Evolutionary conservation across 768 basidiomycete genomes (phyloP), one percentile per base, ranked within the genome.

Genomic region (Royoungia palumana): DNA sequence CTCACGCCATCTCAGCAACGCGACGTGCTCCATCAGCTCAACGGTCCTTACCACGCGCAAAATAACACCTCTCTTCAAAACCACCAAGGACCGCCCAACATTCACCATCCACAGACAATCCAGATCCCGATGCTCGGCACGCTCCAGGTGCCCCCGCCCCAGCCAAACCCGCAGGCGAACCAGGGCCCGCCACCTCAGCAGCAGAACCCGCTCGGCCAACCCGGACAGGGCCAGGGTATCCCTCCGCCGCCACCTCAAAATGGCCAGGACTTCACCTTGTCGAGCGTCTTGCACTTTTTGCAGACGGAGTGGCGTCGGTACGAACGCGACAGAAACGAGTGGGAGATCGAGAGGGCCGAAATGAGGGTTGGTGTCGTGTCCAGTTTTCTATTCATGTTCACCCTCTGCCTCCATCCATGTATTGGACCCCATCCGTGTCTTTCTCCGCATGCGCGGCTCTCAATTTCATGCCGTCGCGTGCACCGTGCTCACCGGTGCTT

Each of bases 271-370:
- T 90, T 88, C 68, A 96, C 87, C 40, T 83, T 98, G 46, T 94
- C 94, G 6, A 87, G 82, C 62, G 94, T 98, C 50, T 78, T 99
- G 53, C 96, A 99, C 74, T 99, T 92, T 69, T 79, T 98, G 44
- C 96, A 99, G 74, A 92, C 91, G 19, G 96, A 99, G 75, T 97
- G 94, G 92, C 79, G 96, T 54, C 79, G 91, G 51, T 98, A 96
- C 64, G 96, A 98, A 70, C 85, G 94, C 67, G 96, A 99, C 73
- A 80, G 95, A 62, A 99, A 99, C 67, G 96, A 99, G 72, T 99
- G 95, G 95, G 96, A 99, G 77, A 99, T 99, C 61, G 96, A 98
- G 72, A 78, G 96, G 59, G 96, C 96, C 27, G 96, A 98, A 72
- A 97, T 98, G 94, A 80, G 95, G 79, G 93, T 94, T 56, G 62